Base-by-base conservation (phyloP, 495 filamentous ascomycete genomes). In the Darksidea phi region DNA sequence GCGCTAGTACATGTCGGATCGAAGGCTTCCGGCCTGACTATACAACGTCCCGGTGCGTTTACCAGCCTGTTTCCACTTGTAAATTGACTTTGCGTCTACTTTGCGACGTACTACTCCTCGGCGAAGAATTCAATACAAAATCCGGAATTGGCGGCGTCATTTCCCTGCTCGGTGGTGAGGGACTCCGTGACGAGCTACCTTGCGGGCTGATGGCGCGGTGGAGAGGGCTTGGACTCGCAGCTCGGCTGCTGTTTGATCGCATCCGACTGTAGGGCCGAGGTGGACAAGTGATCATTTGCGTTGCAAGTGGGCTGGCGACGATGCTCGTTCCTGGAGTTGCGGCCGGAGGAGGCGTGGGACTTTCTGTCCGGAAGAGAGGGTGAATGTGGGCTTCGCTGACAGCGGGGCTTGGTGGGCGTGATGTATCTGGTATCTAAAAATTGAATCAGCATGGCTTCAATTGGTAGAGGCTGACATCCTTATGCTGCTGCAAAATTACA, bases 321-420 rank as follows among this genome's bases (percentile, higher is more conserved):
- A 95, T 84, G 20, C 84, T 76, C 0, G 88, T 95, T 0, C 86
- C 86, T 0, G 85, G 81, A 0, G 84, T 86, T 0, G 82, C 80
- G 6, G 80, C 79, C 0, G 89, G 86, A 12, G 88, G 86, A 10
- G 88, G 87, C 0, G 78, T 82, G 0, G 88, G 87, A 43, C 84
- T 89, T 63, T 85, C 86, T 0, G 85, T 84, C 54, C 90, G 82
- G 74, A 95, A 94, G 11, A 95, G 80, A 0, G 90, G 90, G 68
- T 95, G 90, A 57, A 95, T 94, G 67, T 92, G 83, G 13, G 85
- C 80, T 70, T 94, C 87, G 68, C 79, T 80, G 34, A 77, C 67
- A 0, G 71, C 73, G 28, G 73, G 72, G 53, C 72, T 73, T 46
- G 54, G 56, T 24, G 53, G 61, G 26, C 61, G 66, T 11, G 60